phyloP scores from a whole-genome alignment of 73 alveolate species.

The Symbiodinium natans region DNA sequence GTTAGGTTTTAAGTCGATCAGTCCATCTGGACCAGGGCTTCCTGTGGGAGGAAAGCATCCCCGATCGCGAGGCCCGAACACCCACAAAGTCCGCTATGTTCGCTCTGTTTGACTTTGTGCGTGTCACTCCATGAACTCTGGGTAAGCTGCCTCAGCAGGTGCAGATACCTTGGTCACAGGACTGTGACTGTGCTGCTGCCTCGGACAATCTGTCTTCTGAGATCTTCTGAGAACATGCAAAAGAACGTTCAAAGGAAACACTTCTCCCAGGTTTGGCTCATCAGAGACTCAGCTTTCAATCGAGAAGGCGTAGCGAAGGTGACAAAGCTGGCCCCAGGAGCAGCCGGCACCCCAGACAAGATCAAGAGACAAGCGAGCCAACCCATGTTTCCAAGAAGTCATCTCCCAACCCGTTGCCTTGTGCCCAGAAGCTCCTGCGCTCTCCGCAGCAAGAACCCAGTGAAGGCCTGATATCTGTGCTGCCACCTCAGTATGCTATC shows the following conservation, averaged over 20 bases:
- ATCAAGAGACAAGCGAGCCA: background rate
- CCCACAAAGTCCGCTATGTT: background rate
- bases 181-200: slow-evolving; percentile 19
- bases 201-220: background rate
- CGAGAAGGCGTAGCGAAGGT: slow-evolving; percentile 37
- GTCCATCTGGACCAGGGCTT: slow-evolving; percentile 73
- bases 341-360: background rate
- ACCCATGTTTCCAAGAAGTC: background rate
- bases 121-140: too few species aligned
- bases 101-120: too few species aligned
- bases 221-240: background rate
- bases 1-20: too few species aligned
- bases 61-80: slow-evolving; percentile 51
- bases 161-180: slow-evolving; percentile 58
- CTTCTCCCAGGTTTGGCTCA: slow-evolving; percentile 30
- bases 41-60: slow-evolving; percentile 79
- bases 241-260: background rate
- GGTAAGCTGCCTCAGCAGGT: background rate
- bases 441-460: slow-evolving; percentile 64
- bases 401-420: background rate
- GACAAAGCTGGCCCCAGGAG: slow-evolving; percentile 27
- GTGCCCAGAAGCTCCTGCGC: slow-evolving; percentile 62
- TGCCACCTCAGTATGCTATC: background rate
- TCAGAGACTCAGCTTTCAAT: slow-evolving; percentile 82
- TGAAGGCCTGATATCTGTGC: slow-evolving; percentile 59